A percentile compares a stretch with the other conserved stretches of the same genome.
These are phyloP conservation scores for Rhizopogon salebrosus DNA, from an alignment of 768 basidiomycete species.

Conservation along the genomic window DNA sequence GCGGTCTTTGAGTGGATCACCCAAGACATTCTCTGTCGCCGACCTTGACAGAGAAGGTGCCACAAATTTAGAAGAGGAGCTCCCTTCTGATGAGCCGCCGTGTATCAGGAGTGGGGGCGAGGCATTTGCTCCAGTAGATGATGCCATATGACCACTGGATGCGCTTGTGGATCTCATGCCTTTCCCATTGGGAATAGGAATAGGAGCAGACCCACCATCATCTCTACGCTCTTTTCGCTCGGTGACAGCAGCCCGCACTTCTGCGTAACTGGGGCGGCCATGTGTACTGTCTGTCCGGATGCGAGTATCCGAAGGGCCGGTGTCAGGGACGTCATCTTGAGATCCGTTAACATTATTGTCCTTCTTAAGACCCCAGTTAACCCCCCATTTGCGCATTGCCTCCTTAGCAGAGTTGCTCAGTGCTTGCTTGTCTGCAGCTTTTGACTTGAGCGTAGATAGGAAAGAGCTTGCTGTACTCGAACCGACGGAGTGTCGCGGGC, in stretches of 20 bases:
- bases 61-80: conserved; percentile 17
- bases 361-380: conserved; percentile 70
- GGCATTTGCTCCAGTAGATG: conserved; percentile 21
- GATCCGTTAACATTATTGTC: conserved; percentile 30
- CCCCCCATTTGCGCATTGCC: conserved; percentile 88
- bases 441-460: conserved; percentile 74
- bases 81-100: conserved; percentile 14
- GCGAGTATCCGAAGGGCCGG: conserved; percentile 33
- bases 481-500: conserved; percentile 39
- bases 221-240: conserved; percentile 47
- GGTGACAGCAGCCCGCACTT: conserved; percentile 71
- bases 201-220: conserved; percentile 24
- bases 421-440: conserved; percentile 78
- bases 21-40: conserved; percentile 20
- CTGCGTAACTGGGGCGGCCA: conserved; percentile 61
- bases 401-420: conserved; percentile 83
- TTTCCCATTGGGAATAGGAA: conserved; percentile 26
- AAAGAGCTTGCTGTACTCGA: conserved; percentile 46
- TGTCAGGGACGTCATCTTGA: conserved; percentile 39
- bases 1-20: conserved; percentile 26
- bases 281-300: conserved; percentile 31
- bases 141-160: conserved; percentile 20
- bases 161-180: conserved; percentile 19
- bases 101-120: conserved; percentile 18
- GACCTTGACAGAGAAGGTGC: conserved; percentile 34